Base-by-base conservation (phyloP, 2,329 filamentous ascomycete species). In the Xylaria sp. region DNA sequence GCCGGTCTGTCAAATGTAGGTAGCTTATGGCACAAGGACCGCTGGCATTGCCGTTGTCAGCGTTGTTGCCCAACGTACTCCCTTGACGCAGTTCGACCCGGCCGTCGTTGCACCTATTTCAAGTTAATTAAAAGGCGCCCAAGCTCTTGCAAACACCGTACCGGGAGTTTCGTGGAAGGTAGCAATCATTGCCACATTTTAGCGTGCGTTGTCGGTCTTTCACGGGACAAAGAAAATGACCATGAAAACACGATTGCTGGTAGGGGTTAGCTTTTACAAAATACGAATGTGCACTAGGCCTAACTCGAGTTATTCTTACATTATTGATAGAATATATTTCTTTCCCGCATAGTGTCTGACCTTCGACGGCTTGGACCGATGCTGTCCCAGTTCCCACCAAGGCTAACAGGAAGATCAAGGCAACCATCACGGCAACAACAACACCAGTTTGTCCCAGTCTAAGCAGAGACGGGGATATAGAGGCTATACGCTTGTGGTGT, bases 1-100 rank as follows among this genome's bases (percentile, higher is more conserved):
- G 86, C 1, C 81, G 79, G 64, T 87, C 85, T 31, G 78, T 82
- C 2, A 87, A 75, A 21, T 76, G 72, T 8, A 73, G 58, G 49
- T 69, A 71, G 19, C 48, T 67, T 8, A 64, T 21, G 15, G 58
- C 41, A 48, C 67, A 71, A 15, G 62, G 21, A 19, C 58, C 57
- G 19, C 15, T 55, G 21, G 38, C 35, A 11, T 35, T 51, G 15
- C 49, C 53, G 23, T 47, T 41, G 9, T 35, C 15, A 43, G 23
- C 52, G 59, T 25, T 46, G 21, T 25, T 54, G 31, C 37, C 64
- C 44, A 46, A 67, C 9, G 52, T 17, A 35, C 46, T 37, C 53
- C 63, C 56, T 52, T 41, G 7, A 55, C 31, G 52, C 54, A 67
- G 9, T 65, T 70, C 41, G 35, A 62, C 43, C 25, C 8, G 43